Evolutionary conservation across 805 yeast genomes (phyloP), one percentile per base, ranked within the genome.

Genomic region (Dipodascopsis uninucleata): DNA sequence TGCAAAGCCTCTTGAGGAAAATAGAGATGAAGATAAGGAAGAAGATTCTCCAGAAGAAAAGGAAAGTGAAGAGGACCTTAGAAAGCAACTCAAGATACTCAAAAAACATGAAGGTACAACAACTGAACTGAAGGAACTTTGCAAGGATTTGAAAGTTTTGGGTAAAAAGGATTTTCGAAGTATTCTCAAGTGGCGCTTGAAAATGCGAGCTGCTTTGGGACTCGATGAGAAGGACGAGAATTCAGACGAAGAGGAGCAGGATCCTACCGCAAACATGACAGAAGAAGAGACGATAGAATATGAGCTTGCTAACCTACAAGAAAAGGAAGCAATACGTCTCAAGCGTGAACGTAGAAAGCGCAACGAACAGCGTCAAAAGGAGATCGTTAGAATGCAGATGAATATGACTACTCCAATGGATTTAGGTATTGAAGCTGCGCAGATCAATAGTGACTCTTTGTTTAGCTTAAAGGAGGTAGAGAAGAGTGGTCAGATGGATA

Each of bases 81-180:
- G 36, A 34, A 28, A 37, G 16, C 89, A 86, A 51, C 79, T 94
- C 82, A 77, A 78, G 56, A 70, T 79, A 22, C 65, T 89, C 24
- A 77, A 75, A 48, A 85, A 81, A 62, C 69, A 89, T 67, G 84
- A 80, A 45, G 80, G 79, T 56, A 86, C 95, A 6, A 84, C 88
- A 0, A 71, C 74, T 0, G 97, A 90, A 62, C 74, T 93, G 39
- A 63, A 80, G 36, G 88, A 82, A 56, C 87, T 96, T 64, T 71
- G 90, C 58, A 85, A 83, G 61, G 99, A 93, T 75, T 75, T 93
- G 63, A 87, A 86, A 64, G 97, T 90, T 4, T 73, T 93, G 43
- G 98, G 98, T 57, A 87, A 79, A 65, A 90, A 88, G 60, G 99
- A 93, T 65, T 93, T 93, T 70, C 82, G 90, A 59, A 67, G 72